phyloP scores from a whole-genome alignment of 2,329 filamentous ascomycete species.

The Talaromyces sp. region DNA sequence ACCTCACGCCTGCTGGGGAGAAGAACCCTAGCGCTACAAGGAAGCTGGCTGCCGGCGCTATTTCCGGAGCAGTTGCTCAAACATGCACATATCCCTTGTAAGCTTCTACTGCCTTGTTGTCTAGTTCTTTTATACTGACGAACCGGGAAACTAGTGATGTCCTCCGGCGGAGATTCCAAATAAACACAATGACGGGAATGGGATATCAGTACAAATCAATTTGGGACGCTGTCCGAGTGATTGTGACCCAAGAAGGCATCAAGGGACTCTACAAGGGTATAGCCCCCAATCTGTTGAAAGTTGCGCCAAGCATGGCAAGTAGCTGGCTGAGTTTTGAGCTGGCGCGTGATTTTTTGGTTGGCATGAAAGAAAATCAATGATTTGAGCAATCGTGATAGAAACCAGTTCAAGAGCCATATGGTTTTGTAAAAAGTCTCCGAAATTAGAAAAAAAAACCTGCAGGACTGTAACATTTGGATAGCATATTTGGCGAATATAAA shows the following conservation, averaged over 20 bases:
- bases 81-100: slow-evolving; percentile 98
- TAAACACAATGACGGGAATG: slow-evolving; percentile 99
- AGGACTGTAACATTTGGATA: not conserved
- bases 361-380: slow-evolving; percentile 36
- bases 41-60: slow-evolving; percentile 82
- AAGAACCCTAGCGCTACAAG: slow-evolving; percentile 72
- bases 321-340: slow-evolving; percentile 98
- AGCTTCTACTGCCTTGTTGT: slow-evolving; percentile 32
- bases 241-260: slow-evolving; percentile 76
- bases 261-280: slow-evolving; percentile 93
- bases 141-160: slow-evolving; percentile 61
- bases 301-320: slow-evolving; percentile 96
- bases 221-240: slow-evolving; percentile 73
- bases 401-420: not conserved
- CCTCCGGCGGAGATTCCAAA: slow-evolving; percentile 87
- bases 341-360: slow-evolving; percentile 77
- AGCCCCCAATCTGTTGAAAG: slow-evolving; percentile 89
- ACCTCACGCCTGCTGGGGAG: slow-evolving; percentile 82
- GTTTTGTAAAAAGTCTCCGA: not conserved
- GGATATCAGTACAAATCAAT: slow-evolving; percentile 92
- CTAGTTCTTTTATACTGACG: slow-evolving; percentile 7
- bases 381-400: not conserved
- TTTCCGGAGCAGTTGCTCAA: slow-evolving; percentile 94
- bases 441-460: not conserved
- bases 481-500: not conserved